phyloP scores from a whole-genome alignment of 192 early-diverging fungal genomes.

The Funneliformis mosseae region DNA sequence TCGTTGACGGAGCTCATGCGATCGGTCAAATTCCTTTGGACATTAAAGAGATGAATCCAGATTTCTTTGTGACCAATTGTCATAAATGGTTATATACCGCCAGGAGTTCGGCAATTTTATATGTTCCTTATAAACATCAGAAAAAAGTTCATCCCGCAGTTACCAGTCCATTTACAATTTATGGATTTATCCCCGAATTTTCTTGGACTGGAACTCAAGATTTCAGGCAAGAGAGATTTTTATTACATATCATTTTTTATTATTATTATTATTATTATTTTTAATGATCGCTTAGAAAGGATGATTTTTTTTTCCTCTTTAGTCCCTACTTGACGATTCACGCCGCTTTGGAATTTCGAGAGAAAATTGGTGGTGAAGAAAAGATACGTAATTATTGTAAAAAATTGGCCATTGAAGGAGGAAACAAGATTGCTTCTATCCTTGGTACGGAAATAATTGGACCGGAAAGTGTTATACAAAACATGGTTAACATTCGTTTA shows the following conservation, averaged over 20 bases:
- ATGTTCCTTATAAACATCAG: constrained; percentile 56
- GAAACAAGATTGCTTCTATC: constrained; percentile 57
- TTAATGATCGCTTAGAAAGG: too few relatives aligned
- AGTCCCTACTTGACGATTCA: constrained; percentile 40
- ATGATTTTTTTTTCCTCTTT: neutral
- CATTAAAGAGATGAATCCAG: constrained; percentile 53
- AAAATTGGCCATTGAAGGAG: constrained; percentile 57
- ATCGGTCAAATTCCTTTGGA: constrained; percentile 68
- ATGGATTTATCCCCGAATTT: constrained; percentile 51
- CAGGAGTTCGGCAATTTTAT: constrained; percentile 56
- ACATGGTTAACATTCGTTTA: constrained; percentile 64
- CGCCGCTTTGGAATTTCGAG: constrained; percentile 52
- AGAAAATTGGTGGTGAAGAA: constrained; percentile 61
- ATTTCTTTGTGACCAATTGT: constrained; percentile 69
- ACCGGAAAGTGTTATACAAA: constrained; percentile 47
- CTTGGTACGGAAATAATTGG: constrained; percentile 56
- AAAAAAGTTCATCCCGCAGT: constrained; percentile 48
- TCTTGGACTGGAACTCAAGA: constrained; percentile 53
- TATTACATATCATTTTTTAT: neutral
- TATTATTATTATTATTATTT: too few relatives aligned
- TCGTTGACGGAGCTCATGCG: constrained; percentile 70
- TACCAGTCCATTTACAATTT: constrained; percentile 46
- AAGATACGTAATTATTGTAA: constrained; percentile 58
- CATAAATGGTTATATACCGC: constrained; percentile 72
- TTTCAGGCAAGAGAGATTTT: constrained; percentile 25